Conservation (phyloP, 1,139 yeast species). For the Magnusiomyces magnusii region DNA sequence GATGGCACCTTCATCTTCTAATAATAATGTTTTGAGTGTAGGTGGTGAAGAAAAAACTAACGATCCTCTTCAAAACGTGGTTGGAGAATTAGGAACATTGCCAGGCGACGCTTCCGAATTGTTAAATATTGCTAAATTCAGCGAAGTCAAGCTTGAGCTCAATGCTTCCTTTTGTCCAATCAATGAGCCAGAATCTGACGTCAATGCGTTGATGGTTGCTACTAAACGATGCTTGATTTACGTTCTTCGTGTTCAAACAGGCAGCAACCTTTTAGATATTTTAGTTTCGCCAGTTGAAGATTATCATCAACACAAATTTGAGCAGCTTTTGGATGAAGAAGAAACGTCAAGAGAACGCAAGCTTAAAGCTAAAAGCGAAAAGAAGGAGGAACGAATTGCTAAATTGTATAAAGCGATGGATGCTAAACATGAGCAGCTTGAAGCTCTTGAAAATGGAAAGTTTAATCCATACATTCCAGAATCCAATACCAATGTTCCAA, state of each 20-base stretch:
- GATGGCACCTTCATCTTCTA: conserved; percentile 31
- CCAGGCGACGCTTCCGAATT: conserved; percentile 41
- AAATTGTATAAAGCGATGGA: not conserved
- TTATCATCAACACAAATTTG: conserved; percentile 57
- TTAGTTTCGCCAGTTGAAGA: conserved; percentile 64
- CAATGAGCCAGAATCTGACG: conserved; percentile 37
- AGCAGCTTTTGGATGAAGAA: conserved; percentile 48
- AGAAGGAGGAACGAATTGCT: conserved; percentile 2
- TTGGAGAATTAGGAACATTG: conserved; percentile 38
- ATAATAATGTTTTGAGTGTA: not conserved
- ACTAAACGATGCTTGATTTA: conserved; percentile 76
- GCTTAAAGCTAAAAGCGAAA: conserved; percentile 1
- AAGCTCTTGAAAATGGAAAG: not conserved
- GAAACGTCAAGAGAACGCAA: conserved; percentile 17
- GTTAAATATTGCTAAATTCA: conserved; percentile 35
- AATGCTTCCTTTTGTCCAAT: conserved; percentile 37
- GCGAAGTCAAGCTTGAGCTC: conserved; percentile 37
- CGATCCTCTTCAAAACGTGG: conserved; percentile 50
- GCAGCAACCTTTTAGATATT: conserved; percentile 62
- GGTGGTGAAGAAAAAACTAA: no score
- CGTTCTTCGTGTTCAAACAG: conserved; percentile 72
- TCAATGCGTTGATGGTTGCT: conserved; percentile 54
- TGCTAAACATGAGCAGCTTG: not conserved
- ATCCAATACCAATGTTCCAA: not conserved
- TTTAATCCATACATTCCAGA: conserved; percentile 5